Evolutionary conservation across 2,329 filamentous ascomycete genomes (phyloP).

Genomic region (Bipolaris cookei): DNA sequence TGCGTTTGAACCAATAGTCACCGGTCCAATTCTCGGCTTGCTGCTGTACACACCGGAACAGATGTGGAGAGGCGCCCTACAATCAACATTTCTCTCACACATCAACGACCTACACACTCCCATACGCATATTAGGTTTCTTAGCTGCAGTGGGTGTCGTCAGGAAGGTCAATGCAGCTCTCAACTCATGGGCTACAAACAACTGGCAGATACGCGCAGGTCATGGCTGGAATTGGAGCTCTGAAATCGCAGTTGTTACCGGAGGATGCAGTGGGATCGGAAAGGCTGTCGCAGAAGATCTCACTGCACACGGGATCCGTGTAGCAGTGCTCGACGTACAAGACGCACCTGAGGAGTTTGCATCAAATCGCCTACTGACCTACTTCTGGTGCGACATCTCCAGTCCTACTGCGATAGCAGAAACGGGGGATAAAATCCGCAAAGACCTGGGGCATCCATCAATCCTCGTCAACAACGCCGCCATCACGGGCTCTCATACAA

Average conservation of each 20-base stretch:
- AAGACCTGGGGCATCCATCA: conserved; percentile 21
- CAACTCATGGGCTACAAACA: conserved; percentile 12
- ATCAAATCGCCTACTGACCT: conserved; percentile 17
- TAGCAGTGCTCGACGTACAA: conserved; percentile 24
- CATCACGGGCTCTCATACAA: conserved; percentile 18
- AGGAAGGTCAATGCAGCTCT: conserved; percentile 6
- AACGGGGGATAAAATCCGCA: conserved; percentile 15
- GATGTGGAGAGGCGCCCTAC: background rate
- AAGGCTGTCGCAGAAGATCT: conserved; percentile 20
- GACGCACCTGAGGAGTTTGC: conserved; percentile 9
- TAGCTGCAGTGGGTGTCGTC: conserved; percentile 3
- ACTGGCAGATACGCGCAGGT: conserved; percentile 11
- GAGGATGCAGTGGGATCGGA: conserved; percentile 26
- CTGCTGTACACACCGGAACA: conserved; percentile 3
- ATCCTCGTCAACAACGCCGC: conserved; percentile 36
- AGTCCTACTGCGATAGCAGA: conserved; percentile 14
- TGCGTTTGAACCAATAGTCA: conserved; percentile 5
- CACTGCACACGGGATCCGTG: conserved; percentile 13
- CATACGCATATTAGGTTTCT: background rate
- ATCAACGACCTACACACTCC: background rate
- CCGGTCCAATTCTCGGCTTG: conserved; percentile 5
- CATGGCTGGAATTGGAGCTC: conserved; percentile 20
- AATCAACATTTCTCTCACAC: background rate
- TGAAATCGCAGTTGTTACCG: conserved; percentile 27
- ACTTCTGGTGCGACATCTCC: conserved; percentile 28